Evolutionary conservation across 139 green algal genomes (phyloP).

Genomic region (Klebsormidium nitens): DNA sequence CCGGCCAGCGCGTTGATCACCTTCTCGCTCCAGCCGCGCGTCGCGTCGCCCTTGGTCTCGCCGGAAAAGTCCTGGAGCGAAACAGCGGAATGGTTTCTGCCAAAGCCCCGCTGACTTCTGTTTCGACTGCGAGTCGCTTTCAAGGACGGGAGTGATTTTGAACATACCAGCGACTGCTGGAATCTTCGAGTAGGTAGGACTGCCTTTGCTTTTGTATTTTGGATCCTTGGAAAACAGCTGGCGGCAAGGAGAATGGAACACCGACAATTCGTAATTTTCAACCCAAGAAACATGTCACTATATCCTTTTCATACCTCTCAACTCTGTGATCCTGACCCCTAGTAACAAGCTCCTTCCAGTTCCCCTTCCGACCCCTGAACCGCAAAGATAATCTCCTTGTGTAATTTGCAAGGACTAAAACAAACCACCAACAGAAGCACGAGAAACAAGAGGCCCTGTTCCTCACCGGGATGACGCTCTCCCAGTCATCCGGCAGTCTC

Average conservation of each 20-base stretch:
- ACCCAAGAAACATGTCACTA: too few relatives aligned
- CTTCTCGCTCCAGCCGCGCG: conserved; percentile 81
- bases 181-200: too few relatives aligned
- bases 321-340: too few relatives aligned
- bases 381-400: too few relatives aligned
- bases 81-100: too few relatives aligned
- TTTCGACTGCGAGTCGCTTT: neutral
- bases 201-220: too few relatives aligned
- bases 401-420: neutral
- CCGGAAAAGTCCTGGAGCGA: conserved; percentile 50
- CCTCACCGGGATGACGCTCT: conserved; percentile 64
- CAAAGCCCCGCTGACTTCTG: too few relatives aligned
- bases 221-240: too few relatives aligned
- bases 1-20: conserved; percentile 89
- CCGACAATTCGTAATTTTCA: too few relatives aligned
- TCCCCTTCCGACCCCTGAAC: too few relatives aligned
- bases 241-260: too few relatives aligned
- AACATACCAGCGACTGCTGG: neutral
- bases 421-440: neutral
- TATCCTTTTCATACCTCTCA: too few relatives aligned
- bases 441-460: neutral
- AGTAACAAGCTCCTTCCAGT: neutral
- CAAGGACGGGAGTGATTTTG: conserved; percentile 4
- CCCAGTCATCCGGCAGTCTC: conserved; percentile 78
- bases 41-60: conserved; percentile 93